phyloP scores from a whole-genome alignment of 2,329 filamentous ascomycete species.

The Microsporum audouinii region DNA sequence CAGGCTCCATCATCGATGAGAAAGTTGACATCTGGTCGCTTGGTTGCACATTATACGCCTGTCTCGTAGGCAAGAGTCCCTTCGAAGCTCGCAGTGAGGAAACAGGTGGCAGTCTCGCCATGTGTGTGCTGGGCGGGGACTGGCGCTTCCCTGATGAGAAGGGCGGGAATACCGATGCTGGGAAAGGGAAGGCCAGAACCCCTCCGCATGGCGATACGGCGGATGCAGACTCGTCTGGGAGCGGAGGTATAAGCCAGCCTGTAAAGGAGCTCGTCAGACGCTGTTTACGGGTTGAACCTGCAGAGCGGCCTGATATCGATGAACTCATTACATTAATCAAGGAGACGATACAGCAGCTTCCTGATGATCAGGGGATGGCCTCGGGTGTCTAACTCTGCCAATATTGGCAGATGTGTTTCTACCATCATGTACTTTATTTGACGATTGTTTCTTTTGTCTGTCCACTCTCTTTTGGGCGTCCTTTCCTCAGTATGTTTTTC shows the following conservation, averaged over 20 bases:
- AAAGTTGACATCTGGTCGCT: constrained; percentile 98
- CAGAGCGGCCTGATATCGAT: constrained; percentile 75
- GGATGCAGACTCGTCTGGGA: constrained; percentile 7
- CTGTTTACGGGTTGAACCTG: constrained; percentile 77
- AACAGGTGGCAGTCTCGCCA: constrained; percentile 82
- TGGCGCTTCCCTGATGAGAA: constrained; percentile 89
- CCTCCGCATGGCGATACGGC: constrained; percentile 22
- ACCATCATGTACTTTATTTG: background rate
- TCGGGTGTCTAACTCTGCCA: background rate
- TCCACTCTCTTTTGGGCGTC: background rate
- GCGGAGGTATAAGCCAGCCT: constrained; percentile 54
- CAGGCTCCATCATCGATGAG: constrained; percentile 78
- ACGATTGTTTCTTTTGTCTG: background rate
- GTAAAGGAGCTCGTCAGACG: constrained; percentile 79
- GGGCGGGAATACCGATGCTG: constrained; percentile 49
- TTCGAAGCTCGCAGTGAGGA: constrained; percentile 95
- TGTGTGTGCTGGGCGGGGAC: constrained; percentile 86
- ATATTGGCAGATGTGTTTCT: background rate
- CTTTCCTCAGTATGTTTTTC: background rate
- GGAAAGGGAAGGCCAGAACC: constrained; percentile 27
- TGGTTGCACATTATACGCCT: constrained; percentile 95
- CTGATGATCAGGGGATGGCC: constrained; percentile 5
- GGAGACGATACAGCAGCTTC: constrained; percentile 47
- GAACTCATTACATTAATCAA: constrained; percentile 73
- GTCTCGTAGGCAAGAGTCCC: constrained; percentile 88